A percentile compares a stretch with the other conserved stretches of the same genome.
These are phyloP conservation scores for Ormosia semicastrata DNA, from an alignment of 306 rosid species.

Conservation along the genomic window DNA sequence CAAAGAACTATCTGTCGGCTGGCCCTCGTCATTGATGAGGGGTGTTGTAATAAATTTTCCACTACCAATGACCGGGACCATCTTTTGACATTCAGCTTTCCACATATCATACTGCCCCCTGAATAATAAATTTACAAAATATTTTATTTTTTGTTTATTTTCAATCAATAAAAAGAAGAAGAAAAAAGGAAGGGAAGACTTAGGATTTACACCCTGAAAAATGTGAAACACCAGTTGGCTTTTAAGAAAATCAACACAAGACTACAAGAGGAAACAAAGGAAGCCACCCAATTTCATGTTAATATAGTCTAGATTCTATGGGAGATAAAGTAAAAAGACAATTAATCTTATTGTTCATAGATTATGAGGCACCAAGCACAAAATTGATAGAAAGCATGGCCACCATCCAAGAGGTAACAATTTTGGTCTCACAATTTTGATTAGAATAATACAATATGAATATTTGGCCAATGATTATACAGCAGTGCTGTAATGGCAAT, in stretches of 20 bases:
- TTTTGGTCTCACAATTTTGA: neutral
- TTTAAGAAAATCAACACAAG: neutral
- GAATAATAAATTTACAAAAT: conserved; percentile 27
- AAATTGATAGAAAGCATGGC: neutral
- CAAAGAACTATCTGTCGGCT: conserved; percentile 46
- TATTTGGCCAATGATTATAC: neutral
- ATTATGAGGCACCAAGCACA: neutral
- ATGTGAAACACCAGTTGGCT: neutral
- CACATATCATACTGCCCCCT: conserved; percentile 75
- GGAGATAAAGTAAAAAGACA: neutral
- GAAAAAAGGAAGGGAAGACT: neutral
- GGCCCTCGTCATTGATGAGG: conserved; percentile 53
- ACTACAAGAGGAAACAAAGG: neutral
- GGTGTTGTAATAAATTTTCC: conserved; percentile 72
- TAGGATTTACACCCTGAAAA: conserved; percentile 17
- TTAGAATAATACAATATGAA: conserved; percentile 2
- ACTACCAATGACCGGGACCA: conserved; percentile 72
- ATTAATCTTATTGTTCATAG: neutral
- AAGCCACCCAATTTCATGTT: neutral
- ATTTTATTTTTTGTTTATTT: neutral
- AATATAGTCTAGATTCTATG: neutral
- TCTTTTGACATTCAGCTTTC: conserved; percentile 86
- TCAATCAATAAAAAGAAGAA: neutral
- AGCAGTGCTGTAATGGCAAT: neutral
- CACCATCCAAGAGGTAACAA: neutral